Evolutionary conservation across 768 basidiomycete species (phyloP).

Genomic region (Suillus bovinus): DNA sequence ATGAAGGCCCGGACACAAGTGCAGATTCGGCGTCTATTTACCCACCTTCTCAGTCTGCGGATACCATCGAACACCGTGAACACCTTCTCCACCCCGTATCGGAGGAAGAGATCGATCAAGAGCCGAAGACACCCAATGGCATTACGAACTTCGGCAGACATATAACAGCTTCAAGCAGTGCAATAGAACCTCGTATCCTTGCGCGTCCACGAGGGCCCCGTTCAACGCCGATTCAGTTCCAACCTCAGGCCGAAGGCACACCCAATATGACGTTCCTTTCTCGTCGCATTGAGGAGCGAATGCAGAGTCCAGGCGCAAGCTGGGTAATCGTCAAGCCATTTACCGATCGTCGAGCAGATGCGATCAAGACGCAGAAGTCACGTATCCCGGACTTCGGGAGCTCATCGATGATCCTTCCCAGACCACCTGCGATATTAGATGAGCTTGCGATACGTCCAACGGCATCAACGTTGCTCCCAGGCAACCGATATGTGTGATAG

Average conservation of each 20-base stretch:
- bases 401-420: not conserved
- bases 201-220: conserved; percentile 23
- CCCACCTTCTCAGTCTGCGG: conserved; percentile 25
- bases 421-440: not conserved
- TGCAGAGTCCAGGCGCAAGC: conserved; percentile 20
- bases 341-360: conserved; percentile 22
- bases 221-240: conserved; percentile 8
- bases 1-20: conserved; percentile 8
- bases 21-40: conserved; percentile 27
- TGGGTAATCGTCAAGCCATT: conserved; percentile 22
- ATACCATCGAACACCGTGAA: conserved; percentile 19
- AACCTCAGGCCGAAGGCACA: conserved; percentile 23
- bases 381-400: conserved; percentile 5
- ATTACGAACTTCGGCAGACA: conserved; percentile 27
- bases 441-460: not conserved
- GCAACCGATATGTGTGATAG: not conserved
- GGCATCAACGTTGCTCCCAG: not conserved
- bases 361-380: conserved; percentile 16
- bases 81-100: conserved; percentile 11
- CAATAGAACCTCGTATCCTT: conserved; percentile 18
- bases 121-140: conserved; percentile 22
- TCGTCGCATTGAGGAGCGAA: conserved; percentile 44
- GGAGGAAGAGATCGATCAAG: conserved; percentile 31
- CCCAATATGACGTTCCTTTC: conserved; percentile 42
- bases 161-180: conserved; percentile 15